Evolutionary conservation across 2,329 filamentous ascomycete species (phyloP).

Genomic region (Ceratocystis ficicola): DNA sequence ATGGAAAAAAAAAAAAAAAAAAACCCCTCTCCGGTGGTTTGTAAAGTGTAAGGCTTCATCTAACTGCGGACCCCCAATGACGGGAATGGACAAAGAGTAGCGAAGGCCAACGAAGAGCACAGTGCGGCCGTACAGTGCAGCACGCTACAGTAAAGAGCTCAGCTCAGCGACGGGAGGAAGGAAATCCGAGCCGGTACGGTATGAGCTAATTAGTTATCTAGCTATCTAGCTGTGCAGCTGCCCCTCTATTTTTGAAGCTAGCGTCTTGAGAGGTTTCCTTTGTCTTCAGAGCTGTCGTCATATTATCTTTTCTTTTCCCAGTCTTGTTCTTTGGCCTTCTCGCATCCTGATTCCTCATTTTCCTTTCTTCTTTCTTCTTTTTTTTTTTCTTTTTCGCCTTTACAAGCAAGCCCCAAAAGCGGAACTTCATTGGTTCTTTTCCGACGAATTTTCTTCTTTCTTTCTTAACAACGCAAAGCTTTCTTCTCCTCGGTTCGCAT

Average conservation of each 20-base stretch:
- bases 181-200: too few relatives aligned
- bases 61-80: not conserved
- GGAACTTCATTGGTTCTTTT: too few relatives aligned
- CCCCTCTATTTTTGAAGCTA: too few relatives aligned
- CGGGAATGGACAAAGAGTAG: not conserved
- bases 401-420: not conserved
- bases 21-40: not conserved
- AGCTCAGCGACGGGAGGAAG: too few relatives aligned
- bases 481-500: not conserved
- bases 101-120: too few relatives aligned
- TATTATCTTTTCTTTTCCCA: not conserved
- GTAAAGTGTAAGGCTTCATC: not conserved
- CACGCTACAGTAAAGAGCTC: too few relatives aligned
- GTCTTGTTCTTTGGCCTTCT: not conserved
- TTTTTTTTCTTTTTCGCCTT: not conserved
- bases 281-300: not conserved
- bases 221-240: not conserved
- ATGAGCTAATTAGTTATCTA: not conserved
- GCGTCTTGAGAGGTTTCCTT: too few relatives aligned
- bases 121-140: too few relatives aligned
- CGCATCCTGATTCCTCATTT: not conserved
- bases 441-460: not conserved
- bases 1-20: too few relatives aligned
- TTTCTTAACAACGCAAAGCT: not conserved
- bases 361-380: not conserved